A percentile compares a stretch with the other conserved stretches of the same genome.
Evolutionary conservation across 2,329 filamentous ascomycete species (phyloP).

Genomic region (Drechslera avenae): DNA sequence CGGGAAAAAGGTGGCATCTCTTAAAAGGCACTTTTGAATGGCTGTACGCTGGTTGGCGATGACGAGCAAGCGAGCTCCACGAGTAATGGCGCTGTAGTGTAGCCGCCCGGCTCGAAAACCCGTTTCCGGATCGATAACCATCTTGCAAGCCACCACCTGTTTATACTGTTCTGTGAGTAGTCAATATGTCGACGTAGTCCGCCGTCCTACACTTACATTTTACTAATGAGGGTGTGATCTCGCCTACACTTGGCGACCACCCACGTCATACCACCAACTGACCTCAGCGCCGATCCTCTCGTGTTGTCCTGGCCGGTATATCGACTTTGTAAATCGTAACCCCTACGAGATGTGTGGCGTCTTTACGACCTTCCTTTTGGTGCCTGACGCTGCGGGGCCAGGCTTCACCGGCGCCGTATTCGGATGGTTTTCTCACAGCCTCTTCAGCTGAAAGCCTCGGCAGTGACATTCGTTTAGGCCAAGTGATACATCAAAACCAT

Average conservation of each 20-base stretch:
- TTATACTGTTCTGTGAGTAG: neutral
- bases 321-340: neutral
- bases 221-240: too few relatives aligned
- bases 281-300: neutral
- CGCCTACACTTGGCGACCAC: neutral
- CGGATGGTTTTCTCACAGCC: conserved; percentile 4
- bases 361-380: conserved; percentile 1
- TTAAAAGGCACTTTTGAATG: neutral
- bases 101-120: conserved; percentile 1
- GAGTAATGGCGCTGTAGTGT: neutral
- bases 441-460: conserved; percentile 6
- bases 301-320: neutral
- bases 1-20: neutral
- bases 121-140: neutral
- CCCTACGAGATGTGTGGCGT: conserved; percentile 4
- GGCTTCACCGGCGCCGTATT: conserved; percentile 19
- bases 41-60: neutral
- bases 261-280: neutral
- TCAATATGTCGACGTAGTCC: too few relatives aligned
- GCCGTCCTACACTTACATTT: too few relatives aligned
- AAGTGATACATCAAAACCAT: neutral
- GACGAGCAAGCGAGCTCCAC: neutral
- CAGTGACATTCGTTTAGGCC: neutral
- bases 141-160: neutral
- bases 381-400: conserved; percentile 4